phyloP scores from a whole-genome alignment of 2,329 filamentous ascomycete species.

The Parafenestella ontariensis region DNA sequence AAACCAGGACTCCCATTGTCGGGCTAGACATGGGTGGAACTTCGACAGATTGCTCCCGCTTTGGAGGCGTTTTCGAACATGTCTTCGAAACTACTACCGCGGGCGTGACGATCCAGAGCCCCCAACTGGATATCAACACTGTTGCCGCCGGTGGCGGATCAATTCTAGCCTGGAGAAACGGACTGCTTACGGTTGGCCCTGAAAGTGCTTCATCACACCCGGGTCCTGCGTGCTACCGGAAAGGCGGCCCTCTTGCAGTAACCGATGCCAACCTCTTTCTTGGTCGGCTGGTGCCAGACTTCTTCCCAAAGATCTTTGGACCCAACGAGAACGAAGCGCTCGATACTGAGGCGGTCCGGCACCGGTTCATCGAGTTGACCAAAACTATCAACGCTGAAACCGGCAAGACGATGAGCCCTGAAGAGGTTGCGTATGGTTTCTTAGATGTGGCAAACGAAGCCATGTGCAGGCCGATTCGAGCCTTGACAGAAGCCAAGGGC shows the following conservation, averaged over 20 bases:
- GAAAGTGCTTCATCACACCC: slow-evolving; percentile 80
- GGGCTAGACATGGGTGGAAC: slow-evolving; percentile 95
- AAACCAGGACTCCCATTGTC: slow-evolving; percentile 81
- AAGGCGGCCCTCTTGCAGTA: slow-evolving; percentile 83
- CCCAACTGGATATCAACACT: slow-evolving; percentile 89
- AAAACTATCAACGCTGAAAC: slow-evolving; percentile 75
- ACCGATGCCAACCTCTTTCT: slow-evolving; percentile 87
- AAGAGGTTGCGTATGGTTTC: slow-evolving; percentile 80
- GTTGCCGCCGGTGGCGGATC: slow-evolving; percentile 87
- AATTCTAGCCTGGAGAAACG: slow-evolving; percentile 81
- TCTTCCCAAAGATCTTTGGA: slow-evolving; percentile 91
- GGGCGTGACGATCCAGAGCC: slow-evolving; percentile 85
- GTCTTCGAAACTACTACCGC: slow-evolving; percentile 91
- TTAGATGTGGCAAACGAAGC: slow-evolving; percentile 85
- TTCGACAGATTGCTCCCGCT: slow-evolving; percentile 85
- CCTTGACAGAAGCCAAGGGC: slow-evolving; percentile 86
- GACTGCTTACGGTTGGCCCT: slow-evolving; percentile 84
- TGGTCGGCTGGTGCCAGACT: slow-evolving; percentile 80
- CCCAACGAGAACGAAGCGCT: slow-evolving; percentile 80
- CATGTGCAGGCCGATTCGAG: slow-evolving; percentile 86
- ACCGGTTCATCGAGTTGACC: slow-evolving; percentile 74
- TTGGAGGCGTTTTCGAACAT: slow-evolving; percentile 82
- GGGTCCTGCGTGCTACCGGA: slow-evolving; percentile 70
- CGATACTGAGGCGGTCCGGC: slow-evolving; percentile 73
- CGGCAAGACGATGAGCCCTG: slow-evolving; percentile 22